Conservation (phyloP, 768 basidiomycete genomes). For the Hypholoma fasciculare region DNA sequence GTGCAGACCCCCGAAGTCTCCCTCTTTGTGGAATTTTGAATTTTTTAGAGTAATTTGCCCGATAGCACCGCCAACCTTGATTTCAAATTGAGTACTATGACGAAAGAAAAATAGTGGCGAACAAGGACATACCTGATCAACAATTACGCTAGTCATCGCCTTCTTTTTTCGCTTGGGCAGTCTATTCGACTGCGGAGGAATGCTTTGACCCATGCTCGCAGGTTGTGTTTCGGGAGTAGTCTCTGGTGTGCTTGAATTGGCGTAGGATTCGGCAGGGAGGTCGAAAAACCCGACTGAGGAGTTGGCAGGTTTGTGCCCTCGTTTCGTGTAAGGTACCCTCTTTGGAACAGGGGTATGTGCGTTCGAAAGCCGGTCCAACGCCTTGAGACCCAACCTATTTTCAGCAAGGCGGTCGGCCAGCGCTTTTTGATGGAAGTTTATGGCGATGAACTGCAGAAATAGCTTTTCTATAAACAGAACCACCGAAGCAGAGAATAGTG, state of each 20-base stretch:
- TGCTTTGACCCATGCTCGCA: background rate
- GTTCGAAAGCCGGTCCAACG: conserved; percentile 71
- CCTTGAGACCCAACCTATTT: conserved; percentile 68
- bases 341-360: conserved; percentile 47
- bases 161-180: conserved; percentile 37
- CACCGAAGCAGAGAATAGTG: conserved; percentile 43
- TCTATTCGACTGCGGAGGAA: conserved; percentile 11
- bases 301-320: conserved; percentile 43
- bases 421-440: conserved; percentile 78
- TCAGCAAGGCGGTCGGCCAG: conserved; percentile 72
- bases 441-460: conserved; percentile 74
- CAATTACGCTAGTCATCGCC: conserved; percentile 64
- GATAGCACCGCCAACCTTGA: conserved; percentile 58
- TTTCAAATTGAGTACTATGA: background rate
- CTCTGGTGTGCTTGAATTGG: background rate
- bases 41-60: conserved; percentile 72
- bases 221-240: conserved; percentile 9
- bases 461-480: conserved; percentile 49
- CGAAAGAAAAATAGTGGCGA: background rate
- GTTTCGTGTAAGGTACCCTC: conserved; percentile 40
- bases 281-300: conserved; percentile 34
- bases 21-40: conserved; percentile 56
- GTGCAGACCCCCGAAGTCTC: conserved; percentile 52
- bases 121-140: conserved; percentile 53
- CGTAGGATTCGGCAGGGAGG: conserved; percentile 24